Percentiles rank a stretch among this genome's conserved stretches.
Conservation (phyloP, 768 basidiomycete species). For the Obba rivulosa region DNA sequence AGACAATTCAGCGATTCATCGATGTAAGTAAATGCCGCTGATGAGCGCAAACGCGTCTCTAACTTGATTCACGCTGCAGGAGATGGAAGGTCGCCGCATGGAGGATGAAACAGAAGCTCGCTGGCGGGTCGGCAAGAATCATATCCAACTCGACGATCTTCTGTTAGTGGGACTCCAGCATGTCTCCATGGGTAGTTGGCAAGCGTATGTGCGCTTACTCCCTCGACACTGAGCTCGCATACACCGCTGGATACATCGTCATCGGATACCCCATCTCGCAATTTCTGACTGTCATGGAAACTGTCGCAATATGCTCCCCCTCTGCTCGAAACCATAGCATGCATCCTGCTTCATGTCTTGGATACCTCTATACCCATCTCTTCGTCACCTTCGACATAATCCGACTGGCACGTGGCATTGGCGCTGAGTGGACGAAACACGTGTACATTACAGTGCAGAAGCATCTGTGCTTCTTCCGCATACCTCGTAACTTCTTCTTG, state of each 20-base stretch:
- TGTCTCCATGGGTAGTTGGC: slow-evolving; percentile 80
- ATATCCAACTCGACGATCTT: slow-evolving; percentile 62
- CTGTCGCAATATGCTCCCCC: neutral
- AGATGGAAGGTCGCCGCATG: slow-evolving; percentile 41
- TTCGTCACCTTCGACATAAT: no score
- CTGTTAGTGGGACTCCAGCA: slow-evolving; percentile 77
- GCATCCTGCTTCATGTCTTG: neutral
- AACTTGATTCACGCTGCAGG: slow-evolving; percentile 28
- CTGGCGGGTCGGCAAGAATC: slow-evolving; percentile 56
- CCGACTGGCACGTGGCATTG: no score
- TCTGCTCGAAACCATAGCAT: neutral
- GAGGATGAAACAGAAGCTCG: slow-evolving; percentile 58
- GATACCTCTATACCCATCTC: no score
- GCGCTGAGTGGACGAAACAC: no score
- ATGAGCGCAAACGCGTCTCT: neutral
- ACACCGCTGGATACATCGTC: neutral
- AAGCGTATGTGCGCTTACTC: slow-evolving; percentile 65
- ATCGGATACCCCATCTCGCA: neutral
- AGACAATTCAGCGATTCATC: slow-evolving; percentile 68
- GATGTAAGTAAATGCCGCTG: slow-evolving; percentile 32
- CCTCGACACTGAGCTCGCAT: neutral
- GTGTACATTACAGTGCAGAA: no score
- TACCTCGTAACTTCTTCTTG: no score
- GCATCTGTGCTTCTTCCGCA: no score
- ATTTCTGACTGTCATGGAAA: neutral